Evolutionary conservation across 2,329 filamentous ascomycete genomes (phyloP), one percentile per base, ranked within the genome.

Genomic region (Colletotrichum euphorbiae): DNA sequence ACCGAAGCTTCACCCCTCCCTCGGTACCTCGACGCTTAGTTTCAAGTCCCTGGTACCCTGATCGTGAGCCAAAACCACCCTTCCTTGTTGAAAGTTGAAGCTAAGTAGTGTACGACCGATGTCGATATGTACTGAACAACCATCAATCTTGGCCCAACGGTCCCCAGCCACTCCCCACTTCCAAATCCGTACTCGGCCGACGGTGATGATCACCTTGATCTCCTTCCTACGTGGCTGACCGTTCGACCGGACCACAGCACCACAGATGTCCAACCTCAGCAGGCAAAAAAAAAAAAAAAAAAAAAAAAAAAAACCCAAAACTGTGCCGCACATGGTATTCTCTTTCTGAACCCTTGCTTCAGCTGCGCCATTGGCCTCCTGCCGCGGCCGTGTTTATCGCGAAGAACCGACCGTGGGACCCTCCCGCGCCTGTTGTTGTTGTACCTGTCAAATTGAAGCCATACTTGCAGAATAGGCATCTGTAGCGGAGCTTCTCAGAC

Each of bases 141-240:
- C 55, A 38, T 43, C 54, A 59, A 40, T 24, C 65, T 50, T 62
- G 43, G 63, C 42, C 28, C 31, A 46, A 38, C 17, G 28, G 24
- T 55, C 46, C 65, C 48, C 65, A 68, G 65, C 65, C 65, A 65
- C 54, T 54, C 21, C 48, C 48, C 40, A 48, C 31, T 55, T 59
- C 65, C 61, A 59, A 50, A 68, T 65, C 46, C 31, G 33, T 55
- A 54, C 61, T 48, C 48, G 46, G 61, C 65, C 65, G 61, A 46
- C 40, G 52, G 31, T 54, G 36, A 52, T 33, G 40, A 28, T 58
- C 54, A 55, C 60, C 43, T 50, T 19, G 46, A 19, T 64, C 17
- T 52, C n/a, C 19, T 58, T 50, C 46, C 38, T 59, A 17, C 50
- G 40, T 42, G 40, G 45, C 52, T 42, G 48, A 61, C 42, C 57